Evolutionary conservation across 169 alveolate species (phyloP).

Genomic region (Cryptosporidium ryanae): DNA sequence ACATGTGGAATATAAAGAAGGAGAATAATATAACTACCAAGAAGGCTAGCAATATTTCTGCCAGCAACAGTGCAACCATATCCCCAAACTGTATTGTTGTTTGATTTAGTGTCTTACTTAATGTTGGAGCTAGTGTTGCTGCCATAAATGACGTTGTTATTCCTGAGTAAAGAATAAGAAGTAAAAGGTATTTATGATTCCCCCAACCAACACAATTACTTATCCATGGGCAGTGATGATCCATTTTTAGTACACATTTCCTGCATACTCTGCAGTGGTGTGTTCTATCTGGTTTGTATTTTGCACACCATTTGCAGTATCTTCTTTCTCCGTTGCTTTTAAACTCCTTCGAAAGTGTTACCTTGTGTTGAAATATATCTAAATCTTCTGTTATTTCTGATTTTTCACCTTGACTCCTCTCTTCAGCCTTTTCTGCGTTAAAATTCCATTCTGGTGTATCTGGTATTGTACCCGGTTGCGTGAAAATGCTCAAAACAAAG

Average conservation of each 20-base stretch:
- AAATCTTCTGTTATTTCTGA: background rate
- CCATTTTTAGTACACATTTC: slow-evolving; percentile 89
- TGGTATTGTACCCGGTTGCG: slow-evolving; percentile 88
- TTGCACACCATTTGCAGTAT: slow-evolving; percentile 83
- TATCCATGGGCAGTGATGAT: slow-evolving; percentile 93
- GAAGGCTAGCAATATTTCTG: slow-evolving; percentile 84
- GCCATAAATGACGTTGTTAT: slow-evolving; percentile 80
- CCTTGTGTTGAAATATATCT: background rate
- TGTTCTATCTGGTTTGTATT: slow-evolving; percentile 84
- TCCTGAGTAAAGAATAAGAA: slow-evolving; percentile 83
- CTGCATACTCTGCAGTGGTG: slow-evolving; percentile 87
- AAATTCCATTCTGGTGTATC: slow-evolving; percentile 86
- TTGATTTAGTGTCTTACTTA: slow-evolving; percentile 17
- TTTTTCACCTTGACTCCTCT: background rate
- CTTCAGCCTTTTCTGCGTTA: slow-evolving; percentile 16
- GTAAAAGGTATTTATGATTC: slow-evolving; percentile 87
- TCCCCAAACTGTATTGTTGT: slow-evolving; percentile 76
- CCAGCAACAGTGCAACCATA: slow-evolving; percentile 82
- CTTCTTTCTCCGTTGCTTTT: slow-evolving; percentile 76
- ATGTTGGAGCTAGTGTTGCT: slow-evolving; percentile 80
- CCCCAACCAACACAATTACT: slow-evolving; percentile 90
- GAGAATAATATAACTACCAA: slow-evolving; percentile 80
- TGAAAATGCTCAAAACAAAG: slow-evolving; percentile 83
- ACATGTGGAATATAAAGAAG: slow-evolving; percentile 85
- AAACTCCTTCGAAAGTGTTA: slow-evolving; percentile 10